Base-by-base conservation (phyloP, 257 asterid genomes). In the Thymus mandschuricus region DNA sequence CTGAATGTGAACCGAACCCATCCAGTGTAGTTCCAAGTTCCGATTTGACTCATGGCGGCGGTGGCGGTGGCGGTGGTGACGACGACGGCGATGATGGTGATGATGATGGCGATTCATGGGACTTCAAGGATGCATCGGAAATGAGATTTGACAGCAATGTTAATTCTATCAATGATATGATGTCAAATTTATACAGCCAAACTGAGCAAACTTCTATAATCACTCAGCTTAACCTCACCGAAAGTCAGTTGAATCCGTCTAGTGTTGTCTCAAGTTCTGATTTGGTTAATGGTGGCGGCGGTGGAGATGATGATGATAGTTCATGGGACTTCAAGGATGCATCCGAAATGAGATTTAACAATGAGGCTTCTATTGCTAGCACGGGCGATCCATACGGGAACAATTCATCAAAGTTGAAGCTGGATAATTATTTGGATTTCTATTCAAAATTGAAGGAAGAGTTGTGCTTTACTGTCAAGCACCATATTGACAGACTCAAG, bases 271-370 rank as follows among this genome's bases (percentile, higher is more conserved):
- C 82, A 52, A 60, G 68, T 70, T 81, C 82, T 70, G 74, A 63
- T 68, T 55, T 60, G 61, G 77, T 73, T 67, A 75, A 78, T 65
- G 84, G 66, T 70, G 84, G 66, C 30, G 86, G 80, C 74, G 91
- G 75, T 73, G 89, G 74, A 73, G 84, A 66, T 48, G 82, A 72
- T 66, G 91, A 81, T 77, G 81, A 75, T 66, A 59, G 38, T 61
- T 71, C 85, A 10, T 87, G 90, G 93, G 91, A 82, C 78, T 81
- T 81, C 80, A 87, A 78, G 82, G 93, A 82, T 74, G 84, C 87
- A 59, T 77, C 83, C 11, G 79, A 64, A 75, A 71, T 65, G 28
- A 75, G 60, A 50, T 44, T 64, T 66, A 76, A 80, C 21, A 64
- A 10, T 60, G 76, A 70, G 80, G 64, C 60, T 59, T 75, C 83